Base-by-base conservation (phyloP, 208 protist species). In the Leishmania major region DNA sequence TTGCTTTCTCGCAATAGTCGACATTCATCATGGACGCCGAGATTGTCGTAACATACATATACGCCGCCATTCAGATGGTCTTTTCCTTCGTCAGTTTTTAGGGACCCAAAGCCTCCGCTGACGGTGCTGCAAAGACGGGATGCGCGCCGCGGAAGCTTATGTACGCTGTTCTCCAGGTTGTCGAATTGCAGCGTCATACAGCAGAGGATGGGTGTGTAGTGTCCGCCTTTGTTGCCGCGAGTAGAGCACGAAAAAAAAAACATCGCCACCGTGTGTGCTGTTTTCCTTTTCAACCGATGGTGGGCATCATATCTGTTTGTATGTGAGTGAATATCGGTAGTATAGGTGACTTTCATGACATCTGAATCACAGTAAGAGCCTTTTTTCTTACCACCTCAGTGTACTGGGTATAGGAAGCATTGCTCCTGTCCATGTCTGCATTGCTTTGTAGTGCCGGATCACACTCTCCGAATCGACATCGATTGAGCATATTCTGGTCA, bases 1-100 rank as follows among this genome's bases (percentile, higher is more conserved):
- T 53, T 79, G 28, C 60, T 17, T 35, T 31, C 17, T 13, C 57
- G 55, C 55, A 35, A 75, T 47, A 7, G 4, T 35, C 13, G 19
- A 17, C 25, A 35, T 78, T 71, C 45, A 35, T 31, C 19, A 86
- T 82, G 66, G 60, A 79, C 57, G 55, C 57, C 45, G 64, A 79
- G 35, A 37, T 62, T 49, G 53, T 51, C 51, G 31, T 86, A 55
- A 87, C 81, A 77, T 66, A 11, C 45, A 37, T 87, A 11, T 57
- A 76, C n/a, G 69, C 59, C 67, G 45, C 59, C n/a, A 71, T 75
- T 60, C 55, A 53, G 2, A 74, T 78, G 40, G 37, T 74, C n/a
- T 80, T 81, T 75, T 77, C 67, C 28, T 59, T 86, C 31, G 55
- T 75, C 64, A 79, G 75, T 40, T 74, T 66, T 45, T 69, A 79